Base-by-base conservation (phyloP, 1,139 yeast species). In the Williopsis jadinii region DNA sequence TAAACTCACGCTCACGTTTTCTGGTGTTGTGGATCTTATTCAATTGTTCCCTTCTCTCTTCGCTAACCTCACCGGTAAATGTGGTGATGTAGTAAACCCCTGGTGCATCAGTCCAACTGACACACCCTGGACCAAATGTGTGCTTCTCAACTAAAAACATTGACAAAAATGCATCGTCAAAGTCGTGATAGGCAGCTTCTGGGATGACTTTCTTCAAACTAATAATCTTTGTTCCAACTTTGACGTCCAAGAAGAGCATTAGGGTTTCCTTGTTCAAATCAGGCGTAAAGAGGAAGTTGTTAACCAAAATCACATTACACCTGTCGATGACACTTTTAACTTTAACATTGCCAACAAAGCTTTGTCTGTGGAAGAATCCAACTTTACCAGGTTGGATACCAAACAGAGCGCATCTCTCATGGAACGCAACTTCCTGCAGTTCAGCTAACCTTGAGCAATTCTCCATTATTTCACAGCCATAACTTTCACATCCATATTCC, bases 381-480 rank as follows among this genome's bases (percentile, higher is more conserved):
- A 82, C 69, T 11, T 68, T 60, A 5, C 86, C 79, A 8, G 74
- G 66, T 13, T 66, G 68, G 13, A 90, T 51, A 0, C 96, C 96
- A 58, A 80, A 78, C 3, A 78, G 61, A 32, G 67, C 65, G 41
- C 81, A 68, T 44, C 95, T 74, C 36, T 71, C 71, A 39, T 63
- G 61, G 40, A 87, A 70, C 49, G 84, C 86, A 3, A 53, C 53
- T 27, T 68, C 63, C 58, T 90, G 97, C 31, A 67, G 50, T 34
- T 66, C 69, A 0, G 95, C 84, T 37, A 88, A 65, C 9, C 68
- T 66, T 5, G 92, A 82, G 0, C 97, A 95, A 51, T 82, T 82
- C 28, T 73, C 73, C 95, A 87, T 88, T 36, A 90, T 71, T 58
- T 90, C 97, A 61, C 94, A 85, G 0, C 97, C 97, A 55, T 86